These are phyloP conservation scores for Lentinula detonsa DNA, from an alignment of 768 basidiomycete species.

Conservation along the genomic window DNA sequence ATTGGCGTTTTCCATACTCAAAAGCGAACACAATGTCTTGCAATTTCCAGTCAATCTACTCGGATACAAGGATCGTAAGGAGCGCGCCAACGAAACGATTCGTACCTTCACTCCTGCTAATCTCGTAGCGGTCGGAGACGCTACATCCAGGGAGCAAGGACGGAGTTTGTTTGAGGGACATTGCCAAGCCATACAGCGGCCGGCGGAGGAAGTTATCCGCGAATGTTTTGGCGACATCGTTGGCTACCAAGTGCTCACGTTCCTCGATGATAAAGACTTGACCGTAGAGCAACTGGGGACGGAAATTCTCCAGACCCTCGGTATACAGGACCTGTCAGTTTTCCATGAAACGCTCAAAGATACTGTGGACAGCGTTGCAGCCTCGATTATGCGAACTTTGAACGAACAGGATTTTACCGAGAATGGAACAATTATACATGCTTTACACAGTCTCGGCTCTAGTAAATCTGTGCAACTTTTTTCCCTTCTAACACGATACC, in stretches of 20 bases:
- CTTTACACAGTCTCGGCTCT: slow-evolving; percentile 30
- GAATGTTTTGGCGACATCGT: slow-evolving; percentile 68
- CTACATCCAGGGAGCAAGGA: slow-evolving; percentile 27
- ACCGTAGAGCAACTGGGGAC: slow-evolving; percentile 23
- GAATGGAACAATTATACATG: slow-evolving; percentile 38
- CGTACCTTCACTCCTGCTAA: slow-evolving; percentile 61
- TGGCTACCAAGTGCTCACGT: slow-evolving; percentile 50
- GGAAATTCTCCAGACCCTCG: slow-evolving; percentile 27
- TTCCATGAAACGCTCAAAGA: slow-evolving; percentile 31
- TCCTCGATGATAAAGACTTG: slow-evolving; percentile 27
- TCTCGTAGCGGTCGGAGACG: slow-evolving; percentile 36
- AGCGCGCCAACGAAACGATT: slow-evolving; percentile 66
- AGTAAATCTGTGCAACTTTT: slow-evolving; percentile 41
- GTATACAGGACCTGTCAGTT: slow-evolving; percentile 19
- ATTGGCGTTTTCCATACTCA: slow-evolving; percentile 61
- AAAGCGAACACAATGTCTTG: slow-evolving; percentile 44
- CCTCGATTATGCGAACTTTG: slow-evolving; percentile 54
- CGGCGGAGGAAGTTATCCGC: slow-evolving; percentile 41
- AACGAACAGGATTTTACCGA: slow-evolving; percentile 61
- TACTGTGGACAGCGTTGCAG: slow-evolving; percentile 51
- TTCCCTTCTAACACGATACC: slow-evolving; percentile 43
- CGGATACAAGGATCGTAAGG: slow-evolving; percentile 64
- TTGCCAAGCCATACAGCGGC: slow-evolving; percentile 54
- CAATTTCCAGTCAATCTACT: slow-evolving; percentile 66
- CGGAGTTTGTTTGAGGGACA: slow-evolving; percentile 49